Evolutionary conservation across 106 monocot species (phyloP).

Genomic region (Gastrodia elata): DNA sequence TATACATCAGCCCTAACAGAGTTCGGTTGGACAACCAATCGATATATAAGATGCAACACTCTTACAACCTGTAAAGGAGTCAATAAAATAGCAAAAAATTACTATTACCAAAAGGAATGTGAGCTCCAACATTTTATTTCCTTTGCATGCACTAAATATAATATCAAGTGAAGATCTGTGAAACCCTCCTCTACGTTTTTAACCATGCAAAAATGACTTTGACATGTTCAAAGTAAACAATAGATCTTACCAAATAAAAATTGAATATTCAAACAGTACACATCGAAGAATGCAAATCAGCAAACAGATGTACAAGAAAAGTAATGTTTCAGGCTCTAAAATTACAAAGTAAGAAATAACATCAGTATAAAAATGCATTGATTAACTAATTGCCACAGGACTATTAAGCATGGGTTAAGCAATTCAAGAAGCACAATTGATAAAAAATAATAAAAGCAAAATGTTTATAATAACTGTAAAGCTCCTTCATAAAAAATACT

Average conservation of each 20-base stretch:
- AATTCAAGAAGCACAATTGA: too few relatives aligned
- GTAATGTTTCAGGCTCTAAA: not conserved
- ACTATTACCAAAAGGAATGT: not conserved
- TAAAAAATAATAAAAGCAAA: too few relatives aligned
- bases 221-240: not conserved
- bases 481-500: too few relatives aligned
- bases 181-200: not conserved
- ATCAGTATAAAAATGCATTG: too few relatives aligned
- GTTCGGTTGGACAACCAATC: constrained; percentile 90
- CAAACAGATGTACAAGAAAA: not conserved
- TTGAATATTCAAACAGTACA: not conserved
- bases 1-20: constrained; percentile 55
- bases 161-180: not conserved
- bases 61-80: constrained; percentile 66
- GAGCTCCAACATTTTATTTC: not conserved
- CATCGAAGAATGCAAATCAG: not conserved
- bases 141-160: not conserved
- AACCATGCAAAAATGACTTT: not conserved
- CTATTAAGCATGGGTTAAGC: too few relatives aligned
- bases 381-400: too few relatives aligned
- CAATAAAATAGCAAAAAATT: not conserved
- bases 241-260: constrained; percentile 2
- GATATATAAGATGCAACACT: constrained; percentile 87
- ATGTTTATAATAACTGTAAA: too few relatives aligned
- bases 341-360: not conserved